phyloP scores from a whole-genome alignment of 2,329 filamentous ascomycete genomes.

The Drechslerella coelobrocha region DNA sequence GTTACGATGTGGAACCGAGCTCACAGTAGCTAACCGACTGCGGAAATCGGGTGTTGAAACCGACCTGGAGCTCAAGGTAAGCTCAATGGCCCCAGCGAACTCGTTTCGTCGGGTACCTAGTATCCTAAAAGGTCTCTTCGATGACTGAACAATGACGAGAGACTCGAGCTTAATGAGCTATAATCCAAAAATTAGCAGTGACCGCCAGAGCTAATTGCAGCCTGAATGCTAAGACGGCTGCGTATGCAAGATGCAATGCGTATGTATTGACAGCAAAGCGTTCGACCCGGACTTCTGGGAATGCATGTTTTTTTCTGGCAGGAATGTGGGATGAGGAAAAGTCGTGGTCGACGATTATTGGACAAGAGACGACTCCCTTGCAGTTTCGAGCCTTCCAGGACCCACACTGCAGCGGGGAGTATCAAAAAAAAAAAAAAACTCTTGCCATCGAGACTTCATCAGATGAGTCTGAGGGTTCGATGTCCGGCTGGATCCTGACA shows the following conservation, averaged over 20 bases:
- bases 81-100: neutral
- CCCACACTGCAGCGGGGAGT: neutral
- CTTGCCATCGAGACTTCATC: slow-evolving; percentile 1
- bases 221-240: slow-evolving; percentile 14
- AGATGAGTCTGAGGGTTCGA: neutral
- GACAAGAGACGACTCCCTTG: slow-evolving; percentile 46
- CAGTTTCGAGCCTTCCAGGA: slow-evolving; percentile 16
- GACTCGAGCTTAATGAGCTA: slow-evolving; percentile 16
- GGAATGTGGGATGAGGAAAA: slow-evolving; percentile 43
- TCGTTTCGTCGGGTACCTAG: slow-evolving; percentile 18
- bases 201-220: slow-evolving; percentile 9
- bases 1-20: slow-evolving; percentile 34
- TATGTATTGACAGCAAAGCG: slow-evolving; percentile 51
- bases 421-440: too few species aligned
- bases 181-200: slow-evolving; percentile 28
- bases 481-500: neutral
- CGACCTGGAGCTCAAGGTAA: neutral
- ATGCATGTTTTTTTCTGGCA: slow-evolving; percentile 16
- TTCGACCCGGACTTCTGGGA: slow-evolving; percentile 46
- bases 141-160: slow-evolving; percentile 51
- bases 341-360: slow-evolving; percentile 50
- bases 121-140: slow-evolving; percentile 3
- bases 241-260: slow-evolving; percentile 48
- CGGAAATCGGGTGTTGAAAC: slow-evolving; percentile 28
- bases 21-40: slow-evolving; percentile 18